Base-by-base conservation (phyloP, 331 rosid species). In the Spiraea crenata region DNA sequence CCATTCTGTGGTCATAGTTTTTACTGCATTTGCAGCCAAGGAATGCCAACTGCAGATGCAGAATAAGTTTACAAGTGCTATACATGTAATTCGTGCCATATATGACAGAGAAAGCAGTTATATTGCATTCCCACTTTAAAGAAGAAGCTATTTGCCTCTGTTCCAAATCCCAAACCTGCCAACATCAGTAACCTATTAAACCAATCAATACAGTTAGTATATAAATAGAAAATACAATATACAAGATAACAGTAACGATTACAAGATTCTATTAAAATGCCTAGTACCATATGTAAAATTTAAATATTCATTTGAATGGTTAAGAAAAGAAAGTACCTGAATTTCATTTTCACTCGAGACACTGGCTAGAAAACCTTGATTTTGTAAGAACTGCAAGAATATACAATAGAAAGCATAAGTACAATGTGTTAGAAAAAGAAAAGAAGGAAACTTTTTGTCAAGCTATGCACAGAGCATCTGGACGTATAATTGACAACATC, bases 121-220 rank as follows among this genome's bases (percentile, higher is more conserved):
- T 85, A 67, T 85, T 82, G 83, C 93, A 90, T 81, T 82, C 98
- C 98, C 98, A 92, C 66, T 81, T 82, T 75, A 92, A 76, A 69
- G 86, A 64, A 72, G 90, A 82, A 83, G 89, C 96, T 62, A 88
- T 61, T 77, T 65, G 82, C 77, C 88, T 88, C 77, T 69, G 82
- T 81, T 89, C 96, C 86, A 92, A 79, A 81, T 92, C 96, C 98
- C 96, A 92, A 80, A 92, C 96, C 96, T 92, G 87, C 69, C 84
- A 80, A 75, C 69, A 82, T 82, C 78, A 81, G 72, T 63, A 85
- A 82, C 79, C 73, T 45, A 69, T 78, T 78, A 82, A 76, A 74
- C 66, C 54, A 11, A 77, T 77, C n/a, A 72, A 71, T 76, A 67
- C 47, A 55, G 56, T 61, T 61, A 65, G 74, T 37, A 45, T 55